phyloP scores from a whole-genome alignment of 2,329 filamentous ascomycete species.

The Cladophialophora yegresii region DNA sequence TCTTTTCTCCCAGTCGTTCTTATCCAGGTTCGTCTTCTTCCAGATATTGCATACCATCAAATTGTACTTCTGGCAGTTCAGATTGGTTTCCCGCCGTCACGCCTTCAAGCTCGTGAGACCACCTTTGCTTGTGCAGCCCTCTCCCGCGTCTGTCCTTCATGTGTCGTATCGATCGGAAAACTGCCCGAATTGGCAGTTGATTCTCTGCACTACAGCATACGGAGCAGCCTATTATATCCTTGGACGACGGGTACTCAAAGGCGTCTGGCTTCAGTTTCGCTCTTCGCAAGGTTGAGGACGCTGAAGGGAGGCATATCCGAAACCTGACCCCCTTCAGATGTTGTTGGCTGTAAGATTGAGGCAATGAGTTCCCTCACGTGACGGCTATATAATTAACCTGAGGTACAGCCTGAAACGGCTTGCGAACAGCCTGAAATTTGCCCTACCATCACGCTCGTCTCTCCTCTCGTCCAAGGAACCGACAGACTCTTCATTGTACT shows the following conservation, averaged over 20 bases:
- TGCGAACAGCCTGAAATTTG: not conserved
- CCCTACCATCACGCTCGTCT: not conserved
- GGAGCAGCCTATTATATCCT: not conserved
- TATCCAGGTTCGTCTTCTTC: conserved; percentile 7
- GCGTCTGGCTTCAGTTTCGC: not conserved
- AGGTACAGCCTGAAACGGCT: conserved; percentile 1
- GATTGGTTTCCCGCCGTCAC: not conserved
- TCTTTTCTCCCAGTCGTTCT: conserved; percentile 14
- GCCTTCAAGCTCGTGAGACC: not conserved
- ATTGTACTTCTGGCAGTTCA: not conserved
- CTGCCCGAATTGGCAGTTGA: not conserved
- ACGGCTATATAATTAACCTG: conserved; percentile 9
- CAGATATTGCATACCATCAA: conserved; percentile 17
- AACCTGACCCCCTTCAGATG: conserved; percentile 19
- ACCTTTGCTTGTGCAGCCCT: not conserved
- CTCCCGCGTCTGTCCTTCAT: not conserved
- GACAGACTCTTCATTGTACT: not conserved
- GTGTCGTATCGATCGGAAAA: not conserved
- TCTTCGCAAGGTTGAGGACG: not conserved
- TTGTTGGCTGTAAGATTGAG: conserved; percentile 21
- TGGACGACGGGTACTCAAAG: not conserved
- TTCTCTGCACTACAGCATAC: not conserved
- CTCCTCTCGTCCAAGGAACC: not conserved
- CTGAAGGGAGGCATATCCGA: conserved; percentile 7
- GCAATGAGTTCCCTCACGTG: conserved; percentile 14